Evolutionary conservation across 2,329 filamentous ascomycete species (phyloP).

Genomic region (Helotiales sp.): DNA sequence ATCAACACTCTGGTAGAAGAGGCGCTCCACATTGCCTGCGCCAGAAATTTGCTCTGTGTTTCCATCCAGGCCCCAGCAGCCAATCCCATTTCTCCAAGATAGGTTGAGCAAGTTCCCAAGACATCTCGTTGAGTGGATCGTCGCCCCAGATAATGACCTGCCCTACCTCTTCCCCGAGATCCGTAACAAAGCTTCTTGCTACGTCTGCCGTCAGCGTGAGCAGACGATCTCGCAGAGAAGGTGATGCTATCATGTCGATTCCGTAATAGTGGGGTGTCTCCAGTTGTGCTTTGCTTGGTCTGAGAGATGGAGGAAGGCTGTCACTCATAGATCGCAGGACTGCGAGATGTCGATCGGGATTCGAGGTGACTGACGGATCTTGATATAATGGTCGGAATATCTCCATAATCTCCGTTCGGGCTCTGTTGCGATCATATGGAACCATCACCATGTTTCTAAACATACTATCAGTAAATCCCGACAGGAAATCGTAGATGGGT

Average conservation of each 20-base stretch:
- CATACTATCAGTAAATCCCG: conserved; percentile 27
- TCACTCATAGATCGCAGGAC: conserved; percentile 40
- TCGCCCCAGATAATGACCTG: conserved; percentile 51
- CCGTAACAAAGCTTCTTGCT: conserved; percentile 45
- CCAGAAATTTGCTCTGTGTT: conserved; percentile 49
- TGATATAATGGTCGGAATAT: conserved; percentile 45
- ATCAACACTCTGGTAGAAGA: conserved; percentile 44
- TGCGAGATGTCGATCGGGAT: conserved; percentile 44
- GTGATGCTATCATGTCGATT: conserved; percentile 50
- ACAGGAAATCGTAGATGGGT: neutral
- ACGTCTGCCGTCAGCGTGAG: conserved; percentile 44
- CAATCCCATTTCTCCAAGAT: conserved; percentile 49
- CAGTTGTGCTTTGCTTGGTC: conserved; percentile 47
- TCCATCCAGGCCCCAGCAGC: conserved; percentile 47
- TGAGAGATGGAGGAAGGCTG: conserved; percentile 44
- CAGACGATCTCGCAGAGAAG: conserved; percentile 46
- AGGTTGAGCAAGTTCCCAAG: conserved; percentile 49
- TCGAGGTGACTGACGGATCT: conserved; percentile 43
- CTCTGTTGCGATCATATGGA: conserved; percentile 44
- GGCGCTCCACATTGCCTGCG: conserved; percentile 46
- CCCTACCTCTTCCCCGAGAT: conserved; percentile 47
- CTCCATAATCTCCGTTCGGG: conserved; percentile 43
- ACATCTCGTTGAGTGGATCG: conserved; percentile 48
- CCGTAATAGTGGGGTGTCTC: conserved; percentile 48
- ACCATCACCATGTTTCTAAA: conserved; percentile 40